Evolutionary conservation across 2,329 filamentous ascomycete genomes (phyloP).

Genomic region (Cercospora berteroae): DNA sequence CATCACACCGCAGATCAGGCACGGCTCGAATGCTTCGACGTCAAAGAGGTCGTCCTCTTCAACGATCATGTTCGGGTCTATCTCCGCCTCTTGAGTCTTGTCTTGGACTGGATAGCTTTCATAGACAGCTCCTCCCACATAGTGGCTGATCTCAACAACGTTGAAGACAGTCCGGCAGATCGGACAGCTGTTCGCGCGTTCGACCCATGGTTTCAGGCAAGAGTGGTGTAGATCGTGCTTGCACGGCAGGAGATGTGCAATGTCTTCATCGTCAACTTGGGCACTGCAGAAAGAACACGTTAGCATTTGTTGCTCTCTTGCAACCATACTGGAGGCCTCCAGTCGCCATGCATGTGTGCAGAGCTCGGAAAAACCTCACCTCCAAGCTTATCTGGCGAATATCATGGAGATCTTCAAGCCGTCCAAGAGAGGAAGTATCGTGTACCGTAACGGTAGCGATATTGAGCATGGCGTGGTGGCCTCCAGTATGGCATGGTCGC

Average conservation of each 20-base stretch:
- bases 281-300: conserved; percentile 29
- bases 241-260: conserved; percentile 69
- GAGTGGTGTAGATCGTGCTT: conserved; percentile 90
- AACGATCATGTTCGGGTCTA: conserved; percentile 76
- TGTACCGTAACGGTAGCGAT: conserved; percentile 29
- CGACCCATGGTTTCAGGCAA: conserved; percentile 90
- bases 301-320: conserved; percentile 25
- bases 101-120: conserved; percentile 69
- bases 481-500: conserved; percentile 34
- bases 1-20: conserved; percentile 76
- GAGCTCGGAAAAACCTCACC: conserved; percentile 38
- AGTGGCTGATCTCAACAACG: conserved; percentile 77
- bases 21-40: conserved; percentile 63
- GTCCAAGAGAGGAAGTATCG: conserved; percentile 40
- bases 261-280: conserved; percentile 49
- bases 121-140: conserved; percentile 62
- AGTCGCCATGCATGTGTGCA: conserved; percentile 30
- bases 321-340: conserved; percentile 35
- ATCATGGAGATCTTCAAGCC: conserved; percentile 40
- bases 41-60: conserved; percentile 60
- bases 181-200: conserved; percentile 95
- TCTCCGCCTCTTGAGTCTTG: conserved; percentile 84
- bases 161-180: conserved; percentile 94
- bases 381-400: conserved; percentile 43
- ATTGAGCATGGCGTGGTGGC: conserved; percentile 26